Conservation (phyloP, 2,329 filamentous ascomycete species). For the Cryphonectria nitschkei region DNA sequence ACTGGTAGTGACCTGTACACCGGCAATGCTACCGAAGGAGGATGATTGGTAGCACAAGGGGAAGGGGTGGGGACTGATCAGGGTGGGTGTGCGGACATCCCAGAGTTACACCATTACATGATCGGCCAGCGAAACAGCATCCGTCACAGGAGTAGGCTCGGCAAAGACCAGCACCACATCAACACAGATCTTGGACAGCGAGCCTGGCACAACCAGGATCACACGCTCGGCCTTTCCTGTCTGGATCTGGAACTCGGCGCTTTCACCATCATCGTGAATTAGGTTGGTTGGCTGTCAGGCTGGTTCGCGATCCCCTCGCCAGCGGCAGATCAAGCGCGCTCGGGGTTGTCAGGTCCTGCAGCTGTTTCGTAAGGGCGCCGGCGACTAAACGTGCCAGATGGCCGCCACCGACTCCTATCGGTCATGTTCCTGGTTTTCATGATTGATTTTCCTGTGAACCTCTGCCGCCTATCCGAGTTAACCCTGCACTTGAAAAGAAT, state of each 20-base stretch:
- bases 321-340: not conserved
- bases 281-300: not conserved
- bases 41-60: not conserved
- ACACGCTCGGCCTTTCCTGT: not conserved
- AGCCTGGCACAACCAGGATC: not conserved
- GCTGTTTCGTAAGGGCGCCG: not conserved
- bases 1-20: not conserved
- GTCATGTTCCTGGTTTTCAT: not conserved
- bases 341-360: not conserved
- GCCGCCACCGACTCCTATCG: not conserved
- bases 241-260: not conserved
- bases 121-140: conserved; percentile 23
- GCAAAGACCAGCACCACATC: conserved; percentile 5
- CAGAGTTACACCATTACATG: conserved; percentile 25
- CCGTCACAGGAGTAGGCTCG: conserved; percentile 15
- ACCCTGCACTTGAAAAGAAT: not conserved
- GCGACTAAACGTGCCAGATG: not conserved
- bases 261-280: not conserved
- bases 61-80: not conserved
- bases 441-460: not conserved
- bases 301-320: not conserved
- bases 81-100: not conserved
- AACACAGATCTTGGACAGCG: not conserved
- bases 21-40: not conserved
- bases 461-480: not conserved